A percentile compares a stretch with the other conserved stretches of the same genome.
phyloP scores from a whole-genome alignment of 352 stramenopile species.

The Pythium guiyangense region DNA sequence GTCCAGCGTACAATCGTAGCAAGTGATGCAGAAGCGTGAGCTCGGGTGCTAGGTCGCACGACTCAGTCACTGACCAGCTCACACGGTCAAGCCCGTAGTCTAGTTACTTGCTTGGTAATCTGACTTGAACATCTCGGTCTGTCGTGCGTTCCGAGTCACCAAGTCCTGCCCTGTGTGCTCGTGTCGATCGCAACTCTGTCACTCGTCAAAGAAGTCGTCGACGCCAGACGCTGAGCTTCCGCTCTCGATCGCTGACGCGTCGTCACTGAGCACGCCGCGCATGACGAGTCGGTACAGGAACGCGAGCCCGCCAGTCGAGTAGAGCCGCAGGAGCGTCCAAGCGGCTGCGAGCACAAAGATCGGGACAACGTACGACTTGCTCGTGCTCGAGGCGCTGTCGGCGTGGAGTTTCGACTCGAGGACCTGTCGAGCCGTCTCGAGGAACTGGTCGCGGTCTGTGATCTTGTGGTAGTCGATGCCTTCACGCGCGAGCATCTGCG shows the following conservation, averaged over 20 bases:
- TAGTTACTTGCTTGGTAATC: too few relatives aligned
- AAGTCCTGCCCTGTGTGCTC: not conserved
- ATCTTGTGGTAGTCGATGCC: conserved; percentile 80
- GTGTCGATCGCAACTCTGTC: not conserved
- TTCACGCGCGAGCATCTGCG: conserved; percentile 49
- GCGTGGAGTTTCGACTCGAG: conserved; percentile 49
- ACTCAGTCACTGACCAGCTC: too few relatives aligned
- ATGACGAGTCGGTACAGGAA: conserved; percentile 5
- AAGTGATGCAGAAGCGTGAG: too few relatives aligned
- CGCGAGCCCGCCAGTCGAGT: conserved; percentile 55
- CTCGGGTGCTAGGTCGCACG: too few relatives aligned
- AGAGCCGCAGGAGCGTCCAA: conserved; percentile 69
- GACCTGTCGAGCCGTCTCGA: conserved; percentile 71
- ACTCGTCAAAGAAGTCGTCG: conserved; percentile 14
- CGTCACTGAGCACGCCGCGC: not conserved
- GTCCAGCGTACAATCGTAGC: too few relatives aligned
- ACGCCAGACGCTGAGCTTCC: not conserved
- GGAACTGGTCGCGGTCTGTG: conserved; percentile 60
- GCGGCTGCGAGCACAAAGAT: conserved; percentile 50
- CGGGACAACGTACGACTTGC: conserved; percentile 46
- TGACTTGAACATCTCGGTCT: not conserved
- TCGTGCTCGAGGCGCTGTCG: conserved; percentile 8
- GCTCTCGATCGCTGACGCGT: not conserved
- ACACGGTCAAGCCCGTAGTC: too few relatives aligned
- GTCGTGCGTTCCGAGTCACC: not conserved